These are phyloP conservation scores for Hygrophoropsis aurantiaca DNA, from an alignment of 768 basidiomycete species.

Conservation along the genomic window DNA sequence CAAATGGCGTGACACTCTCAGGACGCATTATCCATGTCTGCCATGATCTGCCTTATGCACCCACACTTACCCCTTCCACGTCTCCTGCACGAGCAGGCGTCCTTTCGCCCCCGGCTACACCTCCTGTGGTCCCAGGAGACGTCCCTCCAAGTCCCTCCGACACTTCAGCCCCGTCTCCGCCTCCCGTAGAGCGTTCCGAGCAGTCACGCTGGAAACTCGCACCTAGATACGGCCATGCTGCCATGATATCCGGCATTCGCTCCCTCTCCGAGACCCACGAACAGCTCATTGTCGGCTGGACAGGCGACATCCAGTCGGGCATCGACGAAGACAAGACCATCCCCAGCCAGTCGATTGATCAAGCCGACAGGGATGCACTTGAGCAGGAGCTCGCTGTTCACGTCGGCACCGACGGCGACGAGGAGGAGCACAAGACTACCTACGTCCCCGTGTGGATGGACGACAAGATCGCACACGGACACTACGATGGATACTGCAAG, in stretches of 20 bases:
- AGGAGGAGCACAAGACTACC: constrained; percentile 51
- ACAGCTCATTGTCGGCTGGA: constrained; percentile 92
- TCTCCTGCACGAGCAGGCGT: constrained; percentile 42
- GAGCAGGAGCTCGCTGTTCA: constrained; percentile 57
- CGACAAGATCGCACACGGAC: constrained; percentile 85
- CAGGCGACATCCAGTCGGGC: constrained; percentile 68
- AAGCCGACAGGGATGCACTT: constrained; percentile 38
- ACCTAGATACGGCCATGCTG: constrained; percentile 86
- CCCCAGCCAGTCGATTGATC: constrained; percentile 61
- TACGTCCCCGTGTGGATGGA: constrained; percentile 93
- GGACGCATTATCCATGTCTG: constrained; percentile 91
- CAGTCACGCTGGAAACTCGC: constrained; percentile 66
- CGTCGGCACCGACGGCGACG: constrained; percentile 31
- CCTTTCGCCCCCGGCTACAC: constrained; percentile 76
- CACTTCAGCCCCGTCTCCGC: constrained; percentile 12
- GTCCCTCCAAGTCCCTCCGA: constrained; percentile 38
- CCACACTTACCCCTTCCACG: constrained; percentile 50
- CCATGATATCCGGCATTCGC: constrained; percentile 92
- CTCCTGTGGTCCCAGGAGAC: constrained; percentile 57
- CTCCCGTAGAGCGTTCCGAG: background rate
- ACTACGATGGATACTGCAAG: constrained; percentile 98
- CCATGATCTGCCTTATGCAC: constrained; percentile 83
- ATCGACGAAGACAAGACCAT: constrained; percentile 38
- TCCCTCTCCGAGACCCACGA: constrained; percentile 82
- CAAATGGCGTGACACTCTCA: constrained; percentile 70